Evolutionary conservation across 2,329 filamentous ascomycete genomes (phyloP).

Genomic region (Xylaria sp.): DNA sequence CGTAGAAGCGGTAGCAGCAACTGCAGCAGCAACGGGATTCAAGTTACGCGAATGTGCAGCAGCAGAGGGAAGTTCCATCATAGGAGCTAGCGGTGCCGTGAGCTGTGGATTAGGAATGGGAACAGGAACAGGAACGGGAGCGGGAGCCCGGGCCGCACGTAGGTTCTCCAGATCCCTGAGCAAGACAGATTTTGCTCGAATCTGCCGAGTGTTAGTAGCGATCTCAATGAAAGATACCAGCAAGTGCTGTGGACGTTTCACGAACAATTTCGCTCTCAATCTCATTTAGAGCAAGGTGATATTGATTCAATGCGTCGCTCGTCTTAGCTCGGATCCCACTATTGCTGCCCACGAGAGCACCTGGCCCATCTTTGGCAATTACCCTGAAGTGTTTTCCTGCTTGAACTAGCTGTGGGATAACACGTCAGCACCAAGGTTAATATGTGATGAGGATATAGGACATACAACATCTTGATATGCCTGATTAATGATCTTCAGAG

Average conservation of each 20-base stretch:
- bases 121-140: constrained; percentile 34
- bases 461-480: constrained; percentile 67
- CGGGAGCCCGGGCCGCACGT: constrained; percentile 46
- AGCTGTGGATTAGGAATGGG: constrained; percentile 39
- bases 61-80: constrained; percentile 51
- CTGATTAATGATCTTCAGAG: constrained; percentile 61
- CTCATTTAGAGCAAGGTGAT: constrained; percentile 65
- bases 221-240: neutral
- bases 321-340: constrained; percentile 55
- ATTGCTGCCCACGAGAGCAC: constrained; percentile 49
- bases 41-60: constrained; percentile 50
- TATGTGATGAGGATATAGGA: constrained; percentile 14
- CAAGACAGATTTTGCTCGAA: constrained; percentile 65
- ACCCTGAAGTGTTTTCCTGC: constrained; percentile 66
- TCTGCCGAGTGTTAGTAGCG: constrained; percentile 48
- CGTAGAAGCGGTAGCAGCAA: constrained; percentile 25
- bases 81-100: constrained; percentile 44
- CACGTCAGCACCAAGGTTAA: constrained; percentile 17
- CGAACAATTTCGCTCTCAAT: constrained; percentile 66
- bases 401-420: constrained; percentile 62
- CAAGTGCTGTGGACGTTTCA: neutral
- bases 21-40: constrained; percentile 31
- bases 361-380: constrained; percentile 58
- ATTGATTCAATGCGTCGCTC: constrained; percentile 58
- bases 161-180: constrained; percentile 62